These are phyloP conservation scores for Monosporascus sp. DNA, from an alignment of 2,329 filamentous ascomycete genomes.

Conservation along the genomic window DNA sequence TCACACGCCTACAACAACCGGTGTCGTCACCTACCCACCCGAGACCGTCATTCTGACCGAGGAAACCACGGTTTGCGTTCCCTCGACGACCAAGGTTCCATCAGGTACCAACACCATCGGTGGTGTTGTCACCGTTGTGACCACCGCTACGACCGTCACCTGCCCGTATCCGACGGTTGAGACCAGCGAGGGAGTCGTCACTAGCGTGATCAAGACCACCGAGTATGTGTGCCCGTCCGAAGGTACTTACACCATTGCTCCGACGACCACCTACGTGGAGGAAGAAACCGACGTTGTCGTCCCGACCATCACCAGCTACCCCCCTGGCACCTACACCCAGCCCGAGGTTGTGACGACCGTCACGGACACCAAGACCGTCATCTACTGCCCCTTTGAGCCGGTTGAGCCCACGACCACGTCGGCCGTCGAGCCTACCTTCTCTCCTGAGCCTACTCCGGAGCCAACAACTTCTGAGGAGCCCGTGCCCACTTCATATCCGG, in stretches of 20 bases:
- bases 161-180: conserved; percentile 65
- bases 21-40: conserved; percentile 71
- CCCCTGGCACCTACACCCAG: conserved; percentile 69
- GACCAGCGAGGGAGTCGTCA: conserved; percentile 55
- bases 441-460: conserved; percentile 12
- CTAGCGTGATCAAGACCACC: conserved; percentile 64
- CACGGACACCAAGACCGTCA: conserved; percentile 62
- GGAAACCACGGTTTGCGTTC: conserved; percentile 62
- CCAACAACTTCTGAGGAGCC: conserved; percentile 15
- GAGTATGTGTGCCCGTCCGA: conserved; percentile 68
- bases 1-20: conserved; percentile 58
- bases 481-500: conserved; percentile 18
- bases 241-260: conserved; percentile 72
- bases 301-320: conserved; percentile 60
- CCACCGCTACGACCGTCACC: conserved; percentile 60
- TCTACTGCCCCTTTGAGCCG: conserved; percentile 61
- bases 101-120: conserved; percentile 64
- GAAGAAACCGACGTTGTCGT: conserved; percentile 55
- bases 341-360: conserved; percentile 63
- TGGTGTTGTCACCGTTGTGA: conserved; percentile 67
- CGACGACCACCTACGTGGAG: conserved; percentile 57
- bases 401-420: conserved; percentile 24
- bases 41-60: conserved; percentile 64
- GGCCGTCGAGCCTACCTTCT: conserved; percentile 4
- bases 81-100: conserved; percentile 56